These are phyloP conservation scores for Seiridium unicorne DNA, from an alignment of 2,329 filamentous ascomycete genomes.

Conservation along the genomic window DNA sequence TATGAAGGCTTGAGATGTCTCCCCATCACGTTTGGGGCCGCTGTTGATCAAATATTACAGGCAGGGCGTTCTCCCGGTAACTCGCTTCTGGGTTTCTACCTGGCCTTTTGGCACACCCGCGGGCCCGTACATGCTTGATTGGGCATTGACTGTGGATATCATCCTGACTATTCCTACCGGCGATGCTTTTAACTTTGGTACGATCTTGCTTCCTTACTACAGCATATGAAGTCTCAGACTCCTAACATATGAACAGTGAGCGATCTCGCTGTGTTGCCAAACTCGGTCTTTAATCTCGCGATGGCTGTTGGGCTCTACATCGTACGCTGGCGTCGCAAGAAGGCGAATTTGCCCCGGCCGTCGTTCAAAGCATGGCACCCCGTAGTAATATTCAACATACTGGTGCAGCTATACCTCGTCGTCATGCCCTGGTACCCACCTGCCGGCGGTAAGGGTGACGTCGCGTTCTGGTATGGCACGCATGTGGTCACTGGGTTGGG, in stretches of 20 bases:
- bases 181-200: slow-evolving; percentile 63
- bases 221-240: not conserved
- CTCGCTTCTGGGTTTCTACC: slow-evolving; percentile 61
- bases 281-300: slow-evolving; percentile 3
- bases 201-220: slow-evolving; percentile 1
- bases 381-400: slow-evolving; percentile 43
- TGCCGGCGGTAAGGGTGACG: slow-evolving; percentile 44
- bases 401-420: slow-evolving; percentile 46
- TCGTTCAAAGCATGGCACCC: slow-evolving; percentile 45
- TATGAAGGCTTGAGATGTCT: not conserved
- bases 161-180: slow-evolving; percentile 60
- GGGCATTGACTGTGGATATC: slow-evolving; percentile 56
- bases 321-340: slow-evolving; percentile 9
- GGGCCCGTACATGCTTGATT: slow-evolving; percentile 58
- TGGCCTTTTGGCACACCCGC: slow-evolving; percentile 62
- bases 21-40: not conserved
- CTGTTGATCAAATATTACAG: slow-evolving; percentile 21
- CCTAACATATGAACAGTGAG: not conserved
- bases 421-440: slow-evolving; percentile 58
- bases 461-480: slow-evolving; percentile 58
- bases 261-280: slow-evolving; percentile 8
- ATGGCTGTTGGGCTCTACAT: slow-evolving; percentile 7
- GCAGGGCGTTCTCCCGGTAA: slow-evolving; percentile 61
- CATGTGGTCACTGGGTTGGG: slow-evolving; percentile 50
- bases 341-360: slow-evolving; percentile 23